A percentile compares a stretch with the other conserved stretches of the same genome.
These are phyloP conservation scores for Tolypocladium pustulatum DNA, from an alignment of 2,329 filamentous ascomycete genomes.

Conservation along the genomic window DNA sequence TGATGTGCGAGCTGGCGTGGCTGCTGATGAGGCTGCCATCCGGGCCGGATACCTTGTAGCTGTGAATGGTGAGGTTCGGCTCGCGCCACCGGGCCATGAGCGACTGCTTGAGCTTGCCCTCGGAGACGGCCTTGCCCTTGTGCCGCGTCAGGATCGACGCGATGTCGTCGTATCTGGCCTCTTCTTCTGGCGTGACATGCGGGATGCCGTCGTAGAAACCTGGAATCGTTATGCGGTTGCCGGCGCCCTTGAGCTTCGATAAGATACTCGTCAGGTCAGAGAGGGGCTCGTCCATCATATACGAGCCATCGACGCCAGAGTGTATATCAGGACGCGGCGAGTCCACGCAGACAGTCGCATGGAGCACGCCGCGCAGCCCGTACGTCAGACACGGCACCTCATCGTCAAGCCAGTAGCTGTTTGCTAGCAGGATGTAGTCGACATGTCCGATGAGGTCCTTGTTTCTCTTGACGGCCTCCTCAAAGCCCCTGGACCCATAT, in stretches of 20 bases:
- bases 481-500: constrained; percentile 83
- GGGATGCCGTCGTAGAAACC: constrained; percentile 82
- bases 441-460: constrained; percentile 80
- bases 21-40: constrained; percentile 88
- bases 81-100: constrained; percentile 94
- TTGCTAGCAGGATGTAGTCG: constrained; percentile 90
- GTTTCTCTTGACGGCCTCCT: constrained; percentile 67
- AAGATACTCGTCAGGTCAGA: constrained; percentile 83
- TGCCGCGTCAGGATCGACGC: constrained; percentile 63
- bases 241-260: constrained; percentile 67
- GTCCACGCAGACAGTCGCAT: constrained; percentile 81
- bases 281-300: constrained; percentile 79
- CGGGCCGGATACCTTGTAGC: constrained; percentile 84
- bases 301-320: constrained; percentile 92
- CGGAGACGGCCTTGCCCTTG: constrained; percentile 48
- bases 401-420: constrained; percentile 98
- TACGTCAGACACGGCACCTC: constrained; percentile 93
- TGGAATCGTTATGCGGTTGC: constrained; percentile 75
- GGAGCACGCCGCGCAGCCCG: constrained; percentile 83
- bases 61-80: constrained; percentile 86
- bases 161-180: constrained; percentile 75
- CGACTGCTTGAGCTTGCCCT: constrained; percentile 65
- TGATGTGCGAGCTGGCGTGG: constrained; percentile 79
- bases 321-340: constrained; percentile 83
- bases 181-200: constrained; percentile 63